Percentiles rank a stretch among this genome's conserved stretches.
These are phyloP conservation scores for Talaromyces trachyspermus DNA, from an alignment of 495 filamentous ascomycete genomes.

Conservation along the genomic window DNA sequence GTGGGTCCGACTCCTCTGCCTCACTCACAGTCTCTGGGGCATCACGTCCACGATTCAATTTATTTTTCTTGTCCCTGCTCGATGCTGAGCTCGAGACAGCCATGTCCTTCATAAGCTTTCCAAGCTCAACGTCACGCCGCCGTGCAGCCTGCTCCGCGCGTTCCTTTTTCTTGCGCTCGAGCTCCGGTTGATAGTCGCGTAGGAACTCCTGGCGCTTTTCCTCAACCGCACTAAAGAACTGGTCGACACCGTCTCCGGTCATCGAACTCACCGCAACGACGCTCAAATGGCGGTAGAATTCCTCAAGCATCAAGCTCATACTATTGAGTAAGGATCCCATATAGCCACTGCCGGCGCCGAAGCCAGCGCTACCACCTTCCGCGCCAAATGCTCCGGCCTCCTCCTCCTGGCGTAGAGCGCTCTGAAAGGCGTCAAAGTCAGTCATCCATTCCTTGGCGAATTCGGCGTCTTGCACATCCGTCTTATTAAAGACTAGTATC, in stretches of 20 bases:
- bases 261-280: conserved; percentile 90
- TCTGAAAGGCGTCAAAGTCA: conserved; percentile 93
- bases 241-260: conserved; percentile 83
- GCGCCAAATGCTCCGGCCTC: conserved; percentile 66
- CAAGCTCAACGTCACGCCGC: conserved; percentile 69
- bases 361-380: conserved; percentile 53
- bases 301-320: conserved; percentile 96
- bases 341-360: conserved; percentile 77
- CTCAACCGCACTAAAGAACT: conserved; percentile 84
- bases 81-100: conserved; percentile 47
- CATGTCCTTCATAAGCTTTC: conserved; percentile 94
- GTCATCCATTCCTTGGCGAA: conserved; percentile 99
- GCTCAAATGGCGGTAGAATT: conserved; percentile 90
- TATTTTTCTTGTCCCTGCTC: conserved; percentile 19
- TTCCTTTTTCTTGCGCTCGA: conserved; percentile 69
- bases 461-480: conserved; percentile 80
- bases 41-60: conserved; percentile 19
- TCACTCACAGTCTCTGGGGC: conserved; percentile 46
- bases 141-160: conserved; percentile 65
- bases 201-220: conserved; percentile 86
- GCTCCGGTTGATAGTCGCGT: conserved; percentile 84
- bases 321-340: conserved; percentile 95
- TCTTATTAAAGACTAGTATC: conserved; percentile 99
- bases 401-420: conserved; percentile 73
- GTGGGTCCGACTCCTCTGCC: conserved; percentile 39